Evolutionary conservation across 345 rosid genomes (phyloP).

Genomic region (Eucalyptus rudis): DNA sequence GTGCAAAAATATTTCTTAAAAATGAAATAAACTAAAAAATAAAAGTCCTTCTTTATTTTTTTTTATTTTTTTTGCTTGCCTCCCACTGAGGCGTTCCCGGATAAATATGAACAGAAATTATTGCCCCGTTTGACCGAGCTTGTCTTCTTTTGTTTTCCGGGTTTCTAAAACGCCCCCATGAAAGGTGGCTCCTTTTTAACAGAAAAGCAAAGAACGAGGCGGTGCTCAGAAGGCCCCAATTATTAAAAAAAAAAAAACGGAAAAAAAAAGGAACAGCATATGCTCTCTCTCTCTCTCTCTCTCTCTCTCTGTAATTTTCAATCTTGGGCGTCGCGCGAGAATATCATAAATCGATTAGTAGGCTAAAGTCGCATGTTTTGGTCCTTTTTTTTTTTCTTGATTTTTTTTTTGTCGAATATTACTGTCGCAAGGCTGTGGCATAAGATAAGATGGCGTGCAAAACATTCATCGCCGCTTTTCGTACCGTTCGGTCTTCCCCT

Average conservation of each 20-base stretch:
- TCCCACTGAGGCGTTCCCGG: neutral
- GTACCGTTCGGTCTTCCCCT: neutral
- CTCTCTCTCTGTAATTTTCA: neutral
- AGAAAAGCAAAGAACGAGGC: neutral
- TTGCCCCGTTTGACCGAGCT: neutral
- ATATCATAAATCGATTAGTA: neutral
- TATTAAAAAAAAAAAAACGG: neutral
- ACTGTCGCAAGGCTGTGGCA: neutral
- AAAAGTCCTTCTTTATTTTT: neutral
- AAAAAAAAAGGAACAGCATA: too few species aligned
- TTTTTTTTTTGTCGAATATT: neutral
- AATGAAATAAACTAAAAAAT: neutral
- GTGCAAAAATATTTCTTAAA: neutral
- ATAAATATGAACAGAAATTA: neutral
- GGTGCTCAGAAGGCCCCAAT: neutral
- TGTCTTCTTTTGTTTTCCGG: neutral
- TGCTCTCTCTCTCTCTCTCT: neutral
- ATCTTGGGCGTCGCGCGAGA: neutral
- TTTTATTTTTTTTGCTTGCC: rapidly evolving
- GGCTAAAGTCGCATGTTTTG: neutral
- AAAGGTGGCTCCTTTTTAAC: neutral
- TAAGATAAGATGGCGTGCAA: neutral
- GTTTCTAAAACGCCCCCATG: neutral
- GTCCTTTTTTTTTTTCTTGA: neutral
- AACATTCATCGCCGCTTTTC: conserved; percentile 1